A percentile compares a stretch with the other conserved stretches of the same genome.
Conservation (phyloP, 2,329 filamentous ascomycete genomes). For the Fusarium sacchari region DNA sequence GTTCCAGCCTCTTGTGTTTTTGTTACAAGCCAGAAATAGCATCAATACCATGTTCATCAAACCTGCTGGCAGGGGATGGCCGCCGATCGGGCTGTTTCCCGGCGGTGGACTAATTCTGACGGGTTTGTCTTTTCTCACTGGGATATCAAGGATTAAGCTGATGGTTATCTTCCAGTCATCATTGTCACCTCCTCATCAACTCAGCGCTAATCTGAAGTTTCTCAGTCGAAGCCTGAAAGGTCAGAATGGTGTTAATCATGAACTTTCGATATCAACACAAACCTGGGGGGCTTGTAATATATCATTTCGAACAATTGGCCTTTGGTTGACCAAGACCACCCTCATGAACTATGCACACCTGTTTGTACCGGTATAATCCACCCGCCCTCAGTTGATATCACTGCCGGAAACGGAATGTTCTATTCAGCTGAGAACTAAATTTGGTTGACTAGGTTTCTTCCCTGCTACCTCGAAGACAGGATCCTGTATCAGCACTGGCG, state of each 20-base stretch:
- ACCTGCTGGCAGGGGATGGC: neutral
- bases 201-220: conserved; percentile 26
- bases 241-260: conserved; percentile 26
- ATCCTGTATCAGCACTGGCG: conserved; percentile 16
- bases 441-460: neutral
- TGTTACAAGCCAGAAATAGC: conserved; percentile 38
- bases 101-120: conserved; percentile 27
- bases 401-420: neutral
- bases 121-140: conserved; percentile 8
- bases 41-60: conserved; percentile 19
- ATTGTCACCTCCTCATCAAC: conserved; percentile 13
- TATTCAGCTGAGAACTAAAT: conserved; percentile 5
- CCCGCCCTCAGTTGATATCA: conserved; percentile 4
- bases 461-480: neutral
- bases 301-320: neutral
- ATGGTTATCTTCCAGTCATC: conserved; percentile 22
- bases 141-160: conserved; percentile 18
- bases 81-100: conserved; percentile 34
- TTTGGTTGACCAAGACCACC: neutral
- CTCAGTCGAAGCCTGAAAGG: conserved; percentile 3
- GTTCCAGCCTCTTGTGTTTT: conserved; percentile 18
- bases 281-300: neutral
- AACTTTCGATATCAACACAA: neutral
- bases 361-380: neutral
- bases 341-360: neutral